Base-by-base conservation (phyloP, 2,329 filamentous ascomycete species). In the Penicillium frequentans region DNA sequence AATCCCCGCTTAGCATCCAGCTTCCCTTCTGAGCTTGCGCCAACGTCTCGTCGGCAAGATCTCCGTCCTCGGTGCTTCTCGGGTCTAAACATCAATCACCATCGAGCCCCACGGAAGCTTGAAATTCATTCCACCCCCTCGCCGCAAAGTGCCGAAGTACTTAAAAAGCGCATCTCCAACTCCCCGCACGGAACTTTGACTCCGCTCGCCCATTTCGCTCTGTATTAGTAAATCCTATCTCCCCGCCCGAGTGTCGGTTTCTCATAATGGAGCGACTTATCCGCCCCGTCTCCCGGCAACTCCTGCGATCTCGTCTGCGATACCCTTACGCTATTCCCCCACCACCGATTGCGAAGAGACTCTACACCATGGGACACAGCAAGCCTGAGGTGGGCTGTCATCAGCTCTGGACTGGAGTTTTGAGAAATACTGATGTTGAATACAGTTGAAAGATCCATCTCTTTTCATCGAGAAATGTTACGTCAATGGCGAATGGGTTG, bases 401-500 rank as follows among this genome's bases (percentile, higher is more conserved):
- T 19, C 19, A 19, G 42, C 6, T 48, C 16, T 13, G 5, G 7
- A 44, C 4, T 39, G 35, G n/a, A 19, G 11, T 4, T 7, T 10
- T 19, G 35, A 6, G 8, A 10, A 6, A n/a, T 21, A 29, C 52
- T 67, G 26, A 65, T 44, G 50, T 31, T 5, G 2, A 0, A 42
- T 48, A 6, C 50, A 92, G 88, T 85, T 93, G 69, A 90, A 87
- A 70, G 90, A 93, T 66, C 84, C 85, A 35, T 90, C 89, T 24
- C 84, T 99, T 58, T 85, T 98, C 69, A 97, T 96, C 80, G 86
- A 88, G 66, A 85, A 93, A 72, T 78, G 86, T 69, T 97, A 93
- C 72, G 87, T 98, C 70, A 93, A 99, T 73, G 95, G 95, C 69
- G 84, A 96, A 83, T 99, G 93, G 90, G 85, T 96, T 60, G 83